Evolutionary conservation across 2,329 filamentous ascomycete genomes (phyloP).

Genomic region (Aspergillus puulaauensis): DNA sequence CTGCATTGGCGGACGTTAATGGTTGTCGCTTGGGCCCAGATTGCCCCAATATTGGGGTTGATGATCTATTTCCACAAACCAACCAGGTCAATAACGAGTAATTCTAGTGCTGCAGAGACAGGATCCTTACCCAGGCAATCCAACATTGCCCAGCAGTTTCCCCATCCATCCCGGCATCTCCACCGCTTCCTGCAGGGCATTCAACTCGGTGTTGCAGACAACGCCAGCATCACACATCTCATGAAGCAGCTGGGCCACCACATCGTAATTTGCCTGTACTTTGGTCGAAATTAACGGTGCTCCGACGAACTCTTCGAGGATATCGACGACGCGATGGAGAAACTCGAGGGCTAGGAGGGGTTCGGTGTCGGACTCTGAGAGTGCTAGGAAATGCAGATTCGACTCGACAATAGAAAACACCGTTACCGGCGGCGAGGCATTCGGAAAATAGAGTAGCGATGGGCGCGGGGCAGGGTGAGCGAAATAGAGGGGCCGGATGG

Average conservation of each 20-base stretch:
- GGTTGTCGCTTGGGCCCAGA: conserved; percentile 43
- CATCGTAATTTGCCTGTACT: conserved; percentile 87
- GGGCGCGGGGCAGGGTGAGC: conserved; percentile 77
- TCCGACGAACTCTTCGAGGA: conserved; percentile 90
- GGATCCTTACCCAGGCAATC: conserved; percentile 65
- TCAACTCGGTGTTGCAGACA: conserved; percentile 88
- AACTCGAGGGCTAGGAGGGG: conserved; percentile 91
- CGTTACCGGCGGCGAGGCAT: conserved; percentile 79
- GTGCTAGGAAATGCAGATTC: conserved; percentile 80
- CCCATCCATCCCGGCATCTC: conserved; percentile 89
- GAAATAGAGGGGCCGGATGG: conserved; percentile 83
- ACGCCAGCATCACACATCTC: conserved; percentile 96
- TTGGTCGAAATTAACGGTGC: conserved; percentile 81
- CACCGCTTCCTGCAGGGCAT: conserved; percentile 85
- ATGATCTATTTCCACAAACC: conserved; percentile 24
- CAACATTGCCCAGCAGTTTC: conserved; percentile 84
- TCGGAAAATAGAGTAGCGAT: conserved; percentile 80
- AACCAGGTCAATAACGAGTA: neutral
- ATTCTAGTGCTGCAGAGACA: neutral
- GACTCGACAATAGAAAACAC: conserved; percentile 87
- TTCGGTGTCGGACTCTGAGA: conserved; percentile 82
- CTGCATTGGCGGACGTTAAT: conserved; percentile 33
- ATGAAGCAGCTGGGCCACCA: conserved; percentile 85
- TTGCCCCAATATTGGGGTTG: conserved; percentile 42
- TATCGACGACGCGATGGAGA: conserved; percentile 87